Percentiles rank a stretch among this genome's conserved stretches.
Conservation (phyloP, 768 basidiomycete genomes). For the Omphalotus guepiniiformis region DNA sequence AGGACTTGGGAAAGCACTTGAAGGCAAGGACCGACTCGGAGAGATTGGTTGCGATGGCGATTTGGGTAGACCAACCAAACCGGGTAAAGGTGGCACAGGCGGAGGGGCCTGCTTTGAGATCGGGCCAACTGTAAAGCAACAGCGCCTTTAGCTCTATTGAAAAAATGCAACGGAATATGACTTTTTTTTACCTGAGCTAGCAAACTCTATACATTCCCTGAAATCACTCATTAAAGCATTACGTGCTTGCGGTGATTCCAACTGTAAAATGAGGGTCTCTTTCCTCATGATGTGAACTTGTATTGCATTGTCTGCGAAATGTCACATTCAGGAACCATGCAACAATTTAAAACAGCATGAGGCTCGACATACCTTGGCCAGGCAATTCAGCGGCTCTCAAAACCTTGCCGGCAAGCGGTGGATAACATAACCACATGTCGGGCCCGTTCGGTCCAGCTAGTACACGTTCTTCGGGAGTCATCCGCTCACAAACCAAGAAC, state of each 20-base stretch:
- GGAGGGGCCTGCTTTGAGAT: slow-evolving; percentile 63
- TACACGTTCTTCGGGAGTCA: slow-evolving; percentile 60
- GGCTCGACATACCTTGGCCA: slow-evolving; percentile 48
- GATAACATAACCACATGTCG: slow-evolving; percentile 92
- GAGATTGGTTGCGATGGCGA: neutral
- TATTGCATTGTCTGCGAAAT: slow-evolving; percentile 57
- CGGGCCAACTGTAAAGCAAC: slow-evolving; percentile 41
- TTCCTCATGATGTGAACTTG: slow-evolving; percentile 84
- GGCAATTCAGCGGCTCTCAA: slow-evolving; percentile 62
- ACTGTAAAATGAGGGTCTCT: slow-evolving; percentile 70
- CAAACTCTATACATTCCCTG: slow-evolving; percentile 81
- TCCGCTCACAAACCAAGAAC: slow-evolving; percentile 86
- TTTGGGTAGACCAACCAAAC: slow-evolving; percentile 2
- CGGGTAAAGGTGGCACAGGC: slow-evolving; percentile 48
- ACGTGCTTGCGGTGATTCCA: slow-evolving; percentile 52
- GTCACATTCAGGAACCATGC: slow-evolving; percentile 2
- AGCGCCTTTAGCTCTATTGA: neutral
- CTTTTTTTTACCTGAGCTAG: slow-evolving; percentile 47
- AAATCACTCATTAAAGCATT: slow-evolving; percentile 68
- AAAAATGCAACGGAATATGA: slow-evolving; percentile 30
- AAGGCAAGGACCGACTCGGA: neutral
- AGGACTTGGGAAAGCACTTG: neutral
- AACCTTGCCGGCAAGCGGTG: slow-evolving; percentile 93
- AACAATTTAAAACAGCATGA: neutral
- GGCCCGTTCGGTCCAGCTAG: slow-evolving; percentile 49